Conservation (phyloP, 331 rosid genomes). For the Rhamnella rubrinervis region DNA sequence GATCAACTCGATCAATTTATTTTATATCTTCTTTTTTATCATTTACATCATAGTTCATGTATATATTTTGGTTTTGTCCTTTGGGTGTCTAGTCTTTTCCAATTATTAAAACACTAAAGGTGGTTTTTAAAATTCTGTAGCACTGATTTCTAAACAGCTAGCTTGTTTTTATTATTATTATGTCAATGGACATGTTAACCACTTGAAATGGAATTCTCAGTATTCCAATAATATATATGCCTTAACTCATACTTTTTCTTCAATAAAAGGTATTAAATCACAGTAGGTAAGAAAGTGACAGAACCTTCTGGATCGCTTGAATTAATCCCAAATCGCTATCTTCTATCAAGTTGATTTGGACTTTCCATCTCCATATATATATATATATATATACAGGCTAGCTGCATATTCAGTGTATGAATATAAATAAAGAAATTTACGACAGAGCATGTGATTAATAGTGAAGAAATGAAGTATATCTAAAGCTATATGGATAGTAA, state of each 20-base stretch:
- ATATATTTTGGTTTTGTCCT: no score
- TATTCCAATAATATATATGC: neutral
- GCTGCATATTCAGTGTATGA: no score
- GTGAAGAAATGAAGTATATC: no score
- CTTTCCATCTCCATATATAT: no score
- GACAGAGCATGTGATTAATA: no score
- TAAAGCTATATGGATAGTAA: no score
- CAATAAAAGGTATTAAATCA: neutral
- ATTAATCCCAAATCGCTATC: constrained; percentile 7
- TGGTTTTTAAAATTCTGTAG: no score
- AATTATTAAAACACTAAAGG: no score
- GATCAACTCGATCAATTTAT: no score
- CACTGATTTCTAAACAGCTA: neutral
- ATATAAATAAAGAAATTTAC: neutral
- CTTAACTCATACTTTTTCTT: constrained; percentile 28
- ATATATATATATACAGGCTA: neutral
- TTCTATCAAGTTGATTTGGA: constrained; percentile 1
- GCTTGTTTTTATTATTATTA: neutral
- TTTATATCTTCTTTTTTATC: no score
- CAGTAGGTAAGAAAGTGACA: constrained; percentile 33
- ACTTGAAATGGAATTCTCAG: constrained; percentile 20
- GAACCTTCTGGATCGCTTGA: constrained; percentile 34
- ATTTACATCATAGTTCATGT: no score
- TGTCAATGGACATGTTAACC: constrained; percentile 37
- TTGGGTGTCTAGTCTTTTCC: no score